Evolutionary conservation across 2,329 filamentous ascomycete genomes (phyloP), one percentile per base, ranked within the genome.

Genomic region (Epichloe uncinata): DNA sequence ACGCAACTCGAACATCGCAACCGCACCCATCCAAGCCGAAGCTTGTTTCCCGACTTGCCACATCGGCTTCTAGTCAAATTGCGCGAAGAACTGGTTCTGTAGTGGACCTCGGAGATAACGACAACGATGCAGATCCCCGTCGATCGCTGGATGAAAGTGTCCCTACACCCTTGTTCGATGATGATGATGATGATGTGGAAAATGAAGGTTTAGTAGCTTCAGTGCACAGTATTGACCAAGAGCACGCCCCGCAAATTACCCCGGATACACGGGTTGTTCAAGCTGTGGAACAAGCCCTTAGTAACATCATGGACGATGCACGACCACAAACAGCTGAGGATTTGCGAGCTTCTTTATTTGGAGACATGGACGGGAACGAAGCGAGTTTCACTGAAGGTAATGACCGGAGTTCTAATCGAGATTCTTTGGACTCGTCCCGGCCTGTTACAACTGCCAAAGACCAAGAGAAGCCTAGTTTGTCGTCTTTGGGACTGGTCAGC

Each of bases 251-350:
- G n/a, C 73, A 76, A 9, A 74, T 73, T 51, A 72, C 72, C 0
- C 84, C 85, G 5, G 85, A 95, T 59, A 85, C 78, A 0, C 78
- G 84, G 52, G 84, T 96, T 30, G 89, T 98, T 5, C 81, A 94
- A 66, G 91, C 88, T 3, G 91, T 98, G 78, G 90, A 97, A 63
- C 81, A 86, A 56, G 93, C 90, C 15, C 73, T 98, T 45, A 95
- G 85, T 56, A 86, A 90, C 55, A 98, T 98, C 54, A 85, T 98
- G 73, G 88, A 88, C 56, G 82, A 89, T 56, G 79, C 85, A 45
- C 81, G 73, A 35, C 76, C 76, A 13, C 69, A 85, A 46, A 79
- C 78, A 18, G 74, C 78, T 1, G 80, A 83, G 56, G 81, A 83
- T 55, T 65, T 84, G 15, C 72, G 80, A 40, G 78, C 78, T 15